Base-by-base conservation (phyloP, 2,329 filamentous ascomycete genomes). In the Colletotrichum orchidophilum region DNA sequence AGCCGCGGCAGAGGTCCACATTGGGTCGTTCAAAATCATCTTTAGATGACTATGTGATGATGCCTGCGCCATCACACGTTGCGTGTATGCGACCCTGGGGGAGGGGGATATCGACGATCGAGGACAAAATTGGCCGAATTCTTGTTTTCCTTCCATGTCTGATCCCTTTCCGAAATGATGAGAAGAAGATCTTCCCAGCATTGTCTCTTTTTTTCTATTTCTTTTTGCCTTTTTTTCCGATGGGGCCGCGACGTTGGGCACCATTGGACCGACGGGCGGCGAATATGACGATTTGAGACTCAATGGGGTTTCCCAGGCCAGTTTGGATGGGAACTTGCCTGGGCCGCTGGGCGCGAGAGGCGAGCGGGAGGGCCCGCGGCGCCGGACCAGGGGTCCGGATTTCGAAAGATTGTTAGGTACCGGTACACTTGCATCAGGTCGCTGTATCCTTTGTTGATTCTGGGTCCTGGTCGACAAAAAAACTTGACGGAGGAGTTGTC, bases 331-430 rank as follows among this genome's bases (percentile, higher is more conserved):
- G 57, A 26, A 42, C 15, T 33, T n/a, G n/a, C n/a, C n/a, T n/a
- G n/a, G n/a, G n/a, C n/a, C n/a, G n/a, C n/a, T n/a, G n/a, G n/a
- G n/a, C n/a, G n/a, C n/a, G 24, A 53, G 24, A 66, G 57, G 42
- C 57, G 68, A 62, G 57, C 68, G 68, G 68, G 57, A 71, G 52
- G 50, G 63, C 39, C 63, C 63, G 68, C 52, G 57, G 58, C n/a
- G 58, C 33, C 52, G 31, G 63, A 24, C 64, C 58, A 39, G 52
- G 62, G 62, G 33, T 27, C 49, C 26, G 54, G 39, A 57, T 27
- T n/a, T 5, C 35, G 21, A 7, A 15, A 39, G 8, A 21, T 29
- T 8, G 21, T 46, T 46, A 15, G 39, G 18, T n/a, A 12, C n/a
- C n/a, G 53, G 63, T 29, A 18, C 26, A 39, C 39, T 52, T 42